Conservation (phyloP, 2,329 filamentous ascomycete species). For the Fusarium sp. region DNA sequence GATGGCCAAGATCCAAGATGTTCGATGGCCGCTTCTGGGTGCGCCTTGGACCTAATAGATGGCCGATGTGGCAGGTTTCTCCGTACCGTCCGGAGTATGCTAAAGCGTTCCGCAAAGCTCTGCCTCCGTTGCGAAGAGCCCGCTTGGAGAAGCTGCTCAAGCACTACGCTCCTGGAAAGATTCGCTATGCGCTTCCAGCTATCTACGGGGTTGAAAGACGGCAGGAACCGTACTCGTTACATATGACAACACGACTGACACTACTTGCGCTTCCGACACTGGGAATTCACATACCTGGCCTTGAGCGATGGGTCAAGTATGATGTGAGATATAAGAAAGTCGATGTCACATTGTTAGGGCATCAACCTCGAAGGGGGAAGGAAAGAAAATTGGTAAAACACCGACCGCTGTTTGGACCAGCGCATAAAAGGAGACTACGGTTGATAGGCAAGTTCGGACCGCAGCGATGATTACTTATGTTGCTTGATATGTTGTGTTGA, state of each 20-base stretch:
- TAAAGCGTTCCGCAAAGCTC: slow-evolving; percentile 61
- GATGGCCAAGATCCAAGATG: slow-evolving; percentile 52
- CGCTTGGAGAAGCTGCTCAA: slow-evolving; percentile 59
- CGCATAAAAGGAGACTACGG: slow-evolving; percentile 27
- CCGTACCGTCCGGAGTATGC: slow-evolving; percentile 60
- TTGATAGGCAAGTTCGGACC: slow-evolving; percentile 33
- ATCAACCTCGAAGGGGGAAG: slow-evolving; percentile 33
- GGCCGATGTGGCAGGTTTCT: slow-evolving; percentile 56
- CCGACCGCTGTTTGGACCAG: slow-evolving; percentile 26
- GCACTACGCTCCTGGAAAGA: slow-evolving; percentile 65
- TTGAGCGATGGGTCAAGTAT: slow-evolving; percentile 62
- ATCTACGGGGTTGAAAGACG: slow-evolving; percentile 60
- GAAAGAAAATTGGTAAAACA: slow-evolving; percentile 3
- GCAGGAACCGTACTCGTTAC: slow-evolving; percentile 43
- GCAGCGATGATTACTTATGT: slow-evolving; percentile 16
- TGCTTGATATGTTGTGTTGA: not conserved
- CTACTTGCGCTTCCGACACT: slow-evolving; percentile 67
- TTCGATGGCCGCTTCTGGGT: slow-evolving; percentile 75
- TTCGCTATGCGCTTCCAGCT: slow-evolving; percentile 66
- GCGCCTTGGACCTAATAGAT: slow-evolving; percentile 57
- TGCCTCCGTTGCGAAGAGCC: slow-evolving; percentile 50
- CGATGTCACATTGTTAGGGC: slow-evolving; percentile 55
- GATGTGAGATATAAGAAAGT: slow-evolving; percentile 64
- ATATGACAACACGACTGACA: slow-evolving; percentile 49
- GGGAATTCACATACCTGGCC: slow-evolving; percentile 58